Conservation (phyloP, 1,284 basidiomycete species). For the Sanghuangporus baumii region DNA sequence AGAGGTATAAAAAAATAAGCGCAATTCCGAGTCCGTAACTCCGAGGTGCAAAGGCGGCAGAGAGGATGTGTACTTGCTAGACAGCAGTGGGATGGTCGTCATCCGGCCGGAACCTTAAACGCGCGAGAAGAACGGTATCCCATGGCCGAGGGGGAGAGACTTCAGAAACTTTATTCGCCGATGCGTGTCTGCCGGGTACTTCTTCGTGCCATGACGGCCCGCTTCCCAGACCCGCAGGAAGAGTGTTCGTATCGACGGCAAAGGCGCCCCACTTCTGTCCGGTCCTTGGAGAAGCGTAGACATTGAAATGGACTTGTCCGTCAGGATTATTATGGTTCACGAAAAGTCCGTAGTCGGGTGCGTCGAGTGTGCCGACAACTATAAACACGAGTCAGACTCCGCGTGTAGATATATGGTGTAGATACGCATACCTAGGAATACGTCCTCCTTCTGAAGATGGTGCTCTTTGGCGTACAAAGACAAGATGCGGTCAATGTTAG, state of each 20-base stretch:
- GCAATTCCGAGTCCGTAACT: neutral
- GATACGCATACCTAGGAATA: slow-evolving; percentile 52
- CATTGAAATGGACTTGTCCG: slow-evolving; percentile 64
- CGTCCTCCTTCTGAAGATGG: slow-evolving; percentile 60
- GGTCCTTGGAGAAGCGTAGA: slow-evolving; percentile 43
- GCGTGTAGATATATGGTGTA: neutral
- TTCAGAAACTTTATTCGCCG: slow-evolving; percentile 49
- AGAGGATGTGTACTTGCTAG: slow-evolving; percentile 19
- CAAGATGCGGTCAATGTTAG: slow-evolving; percentile 60
- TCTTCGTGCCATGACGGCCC: slow-evolving; percentile 39
- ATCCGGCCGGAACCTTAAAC: slow-evolving; percentile 53
- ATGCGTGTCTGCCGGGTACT: slow-evolving; percentile 30
- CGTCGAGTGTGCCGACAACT: slow-evolving; percentile 69
- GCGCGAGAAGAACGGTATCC: slow-evolving; percentile 46
- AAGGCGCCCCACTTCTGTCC: slow-evolving; percentile 68
- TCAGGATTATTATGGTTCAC: slow-evolving; percentile 66
- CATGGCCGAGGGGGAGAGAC: slow-evolving; percentile 25
- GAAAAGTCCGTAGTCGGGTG: slow-evolving; percentile 62
- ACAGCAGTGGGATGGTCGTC: slow-evolving; percentile 46
- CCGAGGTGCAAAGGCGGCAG: neutral
- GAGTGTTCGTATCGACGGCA: slow-evolving; percentile 41
- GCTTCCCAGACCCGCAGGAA: slow-evolving; percentile 29
- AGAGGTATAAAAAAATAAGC: too few relatives aligned
- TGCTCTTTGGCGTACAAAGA: slow-evolving; percentile 47
- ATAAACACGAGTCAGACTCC: neutral